Base-by-base conservation (phyloP, 306 rosid genomes). In the Trifolium pratense region DNA sequence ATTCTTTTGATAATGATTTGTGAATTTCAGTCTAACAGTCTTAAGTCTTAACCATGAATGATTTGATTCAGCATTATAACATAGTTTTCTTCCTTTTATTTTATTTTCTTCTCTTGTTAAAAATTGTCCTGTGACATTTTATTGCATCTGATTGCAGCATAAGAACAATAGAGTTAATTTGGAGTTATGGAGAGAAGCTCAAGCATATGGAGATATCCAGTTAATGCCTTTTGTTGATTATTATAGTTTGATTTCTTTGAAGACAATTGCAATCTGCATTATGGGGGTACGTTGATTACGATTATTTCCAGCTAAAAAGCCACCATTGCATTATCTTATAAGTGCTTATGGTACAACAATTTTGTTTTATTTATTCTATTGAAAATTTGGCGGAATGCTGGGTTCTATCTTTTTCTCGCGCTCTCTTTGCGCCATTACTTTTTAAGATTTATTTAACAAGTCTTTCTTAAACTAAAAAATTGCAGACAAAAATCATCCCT, bases 141-240 rank as follows among this genome's bases (percentile, higher is more conserved):
- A 69, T 63, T 63, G 66, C 43, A 74, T 66, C 20, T 80, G 48
- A 68, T 43, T 80, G 87, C 92, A 94, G 98, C 90, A 94, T 87
- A 91, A 91, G 84, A 91, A 83, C 75, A 74, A 71, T 65, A 88
- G 79, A 83, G 95, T 94, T 29, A 94, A 91, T 75, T 62, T 74
- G 80, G 94, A 94, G 84, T 81, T 94, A 26, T 91, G 96, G 96
- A 90, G 78, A 60, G 98, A 94, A 84, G 96, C 93, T 75, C 91
- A 87, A 80, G 92, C 88, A 2, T 94, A 86, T 79, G 97, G 97
- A 67, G 98, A 94, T 82, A 86, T 91, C 71, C 97, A 89, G 48
- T 74, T 93, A 74, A 85, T 93, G 96, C 98, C 98, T 37, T 93
- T 89, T 82, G 94, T 93, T 61, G 98, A 93, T 82, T 91, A 91